Evolutionary conservation across 208 protist species (phyloP), one percentile per base, ranked within the genome.

Genomic region (Leishmania gerbilli): DNA sequence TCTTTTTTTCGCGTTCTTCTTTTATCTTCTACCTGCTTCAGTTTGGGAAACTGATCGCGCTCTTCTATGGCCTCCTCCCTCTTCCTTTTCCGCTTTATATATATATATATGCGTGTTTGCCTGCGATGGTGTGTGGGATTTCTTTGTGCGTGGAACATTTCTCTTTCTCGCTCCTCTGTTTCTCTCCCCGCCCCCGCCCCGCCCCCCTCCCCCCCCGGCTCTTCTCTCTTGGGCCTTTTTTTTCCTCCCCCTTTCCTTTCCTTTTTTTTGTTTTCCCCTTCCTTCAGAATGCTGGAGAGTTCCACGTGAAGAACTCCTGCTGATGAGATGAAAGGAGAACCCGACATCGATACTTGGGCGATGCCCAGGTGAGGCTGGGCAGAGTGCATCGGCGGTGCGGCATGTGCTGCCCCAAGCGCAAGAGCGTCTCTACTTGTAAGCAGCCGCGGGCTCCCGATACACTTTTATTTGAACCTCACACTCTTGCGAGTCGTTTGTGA

Each of bases 221-320:
- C 47, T 55, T 79, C 75, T 79, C 51, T 49, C 21, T 24, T 45
- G 45, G 24, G 15, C 5, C 56, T 62, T 15, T n/a, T 24, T 45
- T 49, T 37, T 37, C 8, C 17, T 49, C 27, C 24, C 11, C 45
- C 45, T 2, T 74, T 51, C 11, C 5, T 15, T 58, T 37, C 31
- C 34, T 80, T 67, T n/a, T 40, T 71, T 80, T 47, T 37, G 34
- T 21, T 0, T 62, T 58, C 51, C 31, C 34, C 6, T 80, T 67
- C n/a, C 67, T 71, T 80, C 31, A 49, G 76, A 85, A 37, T 75
- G 45, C 67, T 79, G 78, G 74, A 24, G 74, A 68, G 55, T 58
- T 77, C 53, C 67, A 55, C 60, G 9, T 45, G 49, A 68, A 8
- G 49, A 68, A 45, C 55, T 78, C 60, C 13, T 58, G 47, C 55